Evolutionary conservation across 2,329 filamentous ascomycete genomes (phyloP).

Genomic region (Coniosporium tulheliwenetii): DNA sequence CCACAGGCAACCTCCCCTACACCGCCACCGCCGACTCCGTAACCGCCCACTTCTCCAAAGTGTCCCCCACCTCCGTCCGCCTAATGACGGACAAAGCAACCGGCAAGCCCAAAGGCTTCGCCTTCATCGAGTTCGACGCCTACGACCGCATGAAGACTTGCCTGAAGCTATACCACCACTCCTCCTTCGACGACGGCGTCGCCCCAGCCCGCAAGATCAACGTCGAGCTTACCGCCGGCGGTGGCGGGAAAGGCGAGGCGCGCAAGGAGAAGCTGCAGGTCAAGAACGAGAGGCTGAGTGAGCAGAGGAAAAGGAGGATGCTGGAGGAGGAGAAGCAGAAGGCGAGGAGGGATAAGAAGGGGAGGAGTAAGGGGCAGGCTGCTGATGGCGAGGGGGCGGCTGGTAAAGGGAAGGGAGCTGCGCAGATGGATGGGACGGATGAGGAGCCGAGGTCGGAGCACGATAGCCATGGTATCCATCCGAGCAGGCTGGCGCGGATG

Average conservation of each 20-base stretch:
- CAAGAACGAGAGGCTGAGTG: constrained; percentile 77
- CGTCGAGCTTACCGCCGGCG: constrained; percentile 75
- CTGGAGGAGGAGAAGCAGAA: constrained; percentile 32
- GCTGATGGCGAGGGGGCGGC: constrained; percentile 9
- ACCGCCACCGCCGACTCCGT: constrained; percentile 57
- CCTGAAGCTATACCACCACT: constrained; percentile 81
- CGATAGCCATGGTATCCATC: constrained; percentile 14
- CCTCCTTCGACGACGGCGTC: constrained; percentile 47
- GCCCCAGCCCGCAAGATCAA: constrained; percentile 56
- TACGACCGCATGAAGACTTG: constrained; percentile 89
- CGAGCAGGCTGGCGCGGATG: constrained; percentile 14
- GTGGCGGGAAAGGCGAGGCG: constrained; percentile 61
- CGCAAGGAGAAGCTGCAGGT: constrained; percentile 62
- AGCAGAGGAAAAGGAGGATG: constrained; percentile 40
- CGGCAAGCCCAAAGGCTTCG: constrained; percentile 56
- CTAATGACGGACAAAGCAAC: constrained; percentile 54
- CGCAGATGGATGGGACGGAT: constrained; percentile 1
- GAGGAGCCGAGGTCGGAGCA: constrained; percentile 3
- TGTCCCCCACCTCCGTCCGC: constrained; percentile 55
- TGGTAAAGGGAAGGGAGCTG: constrained; percentile 6
- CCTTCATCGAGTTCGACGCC: constrained; percentile 77
- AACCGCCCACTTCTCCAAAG: constrained; percentile 59
- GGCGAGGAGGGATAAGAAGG: constrained; percentile 25
- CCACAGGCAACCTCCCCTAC: constrained; percentile 71
- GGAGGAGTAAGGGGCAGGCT: constrained; percentile 4